Evolutionary conservation across 225 moss, liverwort and hornwort species (phyloP).

Genomic region (Takakia lepidozioides): DNA sequence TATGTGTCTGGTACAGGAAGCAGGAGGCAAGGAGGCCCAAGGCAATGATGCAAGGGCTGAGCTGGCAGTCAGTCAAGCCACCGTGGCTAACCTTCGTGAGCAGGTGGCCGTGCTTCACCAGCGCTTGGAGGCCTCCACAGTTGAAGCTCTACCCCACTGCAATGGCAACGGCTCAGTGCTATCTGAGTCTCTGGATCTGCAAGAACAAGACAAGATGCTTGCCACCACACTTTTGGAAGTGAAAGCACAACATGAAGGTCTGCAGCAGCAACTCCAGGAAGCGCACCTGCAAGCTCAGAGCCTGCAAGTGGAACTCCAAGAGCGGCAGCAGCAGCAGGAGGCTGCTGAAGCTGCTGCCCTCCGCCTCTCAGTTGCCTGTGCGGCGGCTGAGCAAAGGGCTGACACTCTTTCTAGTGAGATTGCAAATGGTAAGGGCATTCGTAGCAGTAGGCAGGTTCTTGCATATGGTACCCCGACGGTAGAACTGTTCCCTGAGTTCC

Average conservation of each 20-base stretch:
- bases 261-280: constrained; percentile 40
- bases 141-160: neutral
- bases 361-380: constrained; percentile 28
- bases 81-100: neutral
- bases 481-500: no score
- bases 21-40: neutral
- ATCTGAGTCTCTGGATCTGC: constrained; percentile 7
- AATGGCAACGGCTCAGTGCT: neutral
- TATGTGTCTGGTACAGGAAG: neutral
- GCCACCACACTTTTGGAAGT: neutral
- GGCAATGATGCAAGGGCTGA: neutral
- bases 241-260: constrained; percentile 6
- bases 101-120: neutral
- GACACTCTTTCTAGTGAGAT: constrained; percentile 14
- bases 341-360: constrained; percentile 43
- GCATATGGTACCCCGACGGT: no score
- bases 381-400: constrained; percentile 23
- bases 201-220: constrained; percentile 8
- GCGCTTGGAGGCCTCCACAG: neutral
- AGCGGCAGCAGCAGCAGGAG: constrained; percentile 25
- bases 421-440: constrained; percentile 20
- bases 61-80: neutral
- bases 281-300: constrained; percentile 24
- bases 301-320: constrained; percentile 26
- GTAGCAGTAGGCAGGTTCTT: no score